phyloP scores from a whole-genome alignment of 75 land plant species.

The Adiantum capillusveneris region DNA sequence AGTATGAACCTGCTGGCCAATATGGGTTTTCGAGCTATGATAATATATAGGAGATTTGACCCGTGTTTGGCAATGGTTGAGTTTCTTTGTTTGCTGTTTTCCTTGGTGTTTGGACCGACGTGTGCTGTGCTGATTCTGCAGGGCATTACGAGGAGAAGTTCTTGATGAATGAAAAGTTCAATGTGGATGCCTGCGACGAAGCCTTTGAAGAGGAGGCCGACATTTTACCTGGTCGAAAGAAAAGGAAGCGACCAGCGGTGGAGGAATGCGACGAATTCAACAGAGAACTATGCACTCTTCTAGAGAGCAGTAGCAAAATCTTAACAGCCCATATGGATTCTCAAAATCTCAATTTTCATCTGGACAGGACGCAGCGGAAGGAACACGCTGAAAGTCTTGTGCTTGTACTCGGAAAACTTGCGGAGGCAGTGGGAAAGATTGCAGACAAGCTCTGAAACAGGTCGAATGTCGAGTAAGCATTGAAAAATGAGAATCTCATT shows the following conservation, averaged over 20 bases:
- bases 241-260: slow-evolving; percentile 3
- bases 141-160: background rate
- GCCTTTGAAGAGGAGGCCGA: slow-evolving; percentile 4
- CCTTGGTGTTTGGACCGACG: too few relatives aligned
- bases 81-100: too few relatives aligned
- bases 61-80: too few relatives aligned
- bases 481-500: too few relatives aligned
- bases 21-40: too few relatives aligned
- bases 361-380: slow-evolving; percentile 23
- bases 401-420: slow-evolving; percentile 23
- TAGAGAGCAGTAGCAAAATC: slow-evolving; percentile 10
- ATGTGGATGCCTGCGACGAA: background rate
- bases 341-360: slow-evolving; percentile 25
- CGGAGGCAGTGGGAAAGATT: slow-evolving; percentile 27
- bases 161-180: background rate
- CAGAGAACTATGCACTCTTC: slow-evolving; percentile 5
- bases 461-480: too few relatives aligned
- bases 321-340: slow-evolving; percentile 27
- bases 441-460: slow-evolving; percentile 25
- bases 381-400: slow-evolving; percentile 30
- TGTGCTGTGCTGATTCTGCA: background rate
- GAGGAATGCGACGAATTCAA: slow-evolving; percentile 8
- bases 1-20: too few relatives aligned
- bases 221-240: slow-evolving; percentile 5
- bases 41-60: too few relatives aligned